A percentile compares a stretch with the other conserved stretches of the same genome.
Evolutionary conservation across 2,329 filamentous ascomycete species (phyloP).

Genomic region (Monilinia aucupariae): DNA sequence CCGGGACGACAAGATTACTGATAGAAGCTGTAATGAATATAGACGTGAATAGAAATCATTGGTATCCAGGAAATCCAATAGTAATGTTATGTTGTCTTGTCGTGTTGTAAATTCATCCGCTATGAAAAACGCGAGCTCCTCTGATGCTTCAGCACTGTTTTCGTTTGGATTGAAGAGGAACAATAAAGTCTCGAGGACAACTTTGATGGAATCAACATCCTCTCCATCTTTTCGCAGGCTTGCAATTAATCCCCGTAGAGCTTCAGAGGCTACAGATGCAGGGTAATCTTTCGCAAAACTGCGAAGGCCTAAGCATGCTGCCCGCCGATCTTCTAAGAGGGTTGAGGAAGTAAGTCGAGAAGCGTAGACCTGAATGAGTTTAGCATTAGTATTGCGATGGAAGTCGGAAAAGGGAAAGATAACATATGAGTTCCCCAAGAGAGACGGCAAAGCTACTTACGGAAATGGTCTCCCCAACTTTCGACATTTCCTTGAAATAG

Average conservation of each 20-base stretch:
- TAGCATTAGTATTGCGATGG: not conserved
- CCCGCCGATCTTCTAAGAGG: slow-evolving; percentile 87
- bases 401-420: not conserved
- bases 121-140: slow-evolving; percentile 92
- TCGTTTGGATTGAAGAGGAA: slow-evolving; percentile 77
- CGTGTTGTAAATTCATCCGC: slow-evolving; percentile 97
- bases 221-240: slow-evolving; percentile 82
- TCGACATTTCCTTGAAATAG: slow-evolving; percentile 16
- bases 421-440: not conserved
- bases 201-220: slow-evolving; percentile 93
- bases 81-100: slow-evolving; percentile 89
- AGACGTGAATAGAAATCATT: slow-evolving; percentile 85
- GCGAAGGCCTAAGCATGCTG: slow-evolving; percentile 84
- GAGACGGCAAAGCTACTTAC: not conserved
- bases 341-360: slow-evolving; percentile 83
- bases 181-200: slow-evolving; percentile 88
- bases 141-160: slow-evolving; percentile 81
- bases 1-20: slow-evolving; percentile 76
- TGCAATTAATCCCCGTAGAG: slow-evolving; percentile 80
- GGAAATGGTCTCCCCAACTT: slow-evolving; percentile 18
- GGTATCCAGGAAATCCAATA: slow-evolving; percentile 83
- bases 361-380: slow-evolving; percentile 36
- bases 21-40: slow-evolving; percentile 84
- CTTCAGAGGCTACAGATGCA: slow-evolving; percentile 88
- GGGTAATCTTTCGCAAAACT: slow-evolving; percentile 97